phyloP scores from a whole-genome alignment of 441 rosid genomes.

The Eutrema salsugineum region DNA sequence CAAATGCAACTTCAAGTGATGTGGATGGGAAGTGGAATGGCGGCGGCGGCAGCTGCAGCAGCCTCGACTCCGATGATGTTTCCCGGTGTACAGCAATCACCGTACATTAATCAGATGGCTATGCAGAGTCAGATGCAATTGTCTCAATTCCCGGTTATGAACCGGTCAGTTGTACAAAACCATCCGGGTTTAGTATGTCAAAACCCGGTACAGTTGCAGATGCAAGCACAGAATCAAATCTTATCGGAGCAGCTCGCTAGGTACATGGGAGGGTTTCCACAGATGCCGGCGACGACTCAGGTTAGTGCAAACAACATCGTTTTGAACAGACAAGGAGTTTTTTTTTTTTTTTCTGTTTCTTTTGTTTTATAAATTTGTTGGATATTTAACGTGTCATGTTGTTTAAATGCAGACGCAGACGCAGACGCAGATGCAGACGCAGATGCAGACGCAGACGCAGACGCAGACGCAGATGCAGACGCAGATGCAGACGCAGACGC shows the following conservation, averaged over 20 bases:
- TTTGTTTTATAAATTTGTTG: neutral
- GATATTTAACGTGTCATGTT: conserved; percentile 2
- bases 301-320: conserved; percentile 25
- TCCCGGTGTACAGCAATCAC: conserved; percentile 52
- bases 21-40: conserved; percentile 90
- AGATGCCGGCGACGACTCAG: conserved; percentile 52
- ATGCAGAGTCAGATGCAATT: conserved; percentile 53
- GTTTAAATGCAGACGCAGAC: conserved; percentile 43
- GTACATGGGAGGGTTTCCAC: conserved; percentile 48
- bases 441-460: too few relatives aligned
- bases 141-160: conserved; percentile 44
- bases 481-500: too few relatives aligned
- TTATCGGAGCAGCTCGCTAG: conserved; percentile 58
- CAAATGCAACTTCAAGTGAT: conserved; percentile 80
- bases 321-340: neutral
- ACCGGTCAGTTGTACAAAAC: conserved; percentile 42
- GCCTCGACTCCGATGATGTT: conserved; percentile 55
- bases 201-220: conserved; percentile 39
- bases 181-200: conserved; percentile 39
- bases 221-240: conserved; percentile 36
- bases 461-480: too few relatives aligned
- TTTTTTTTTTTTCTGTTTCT: neutral
- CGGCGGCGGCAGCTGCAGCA: conserved; percentile 37
- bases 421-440: too few relatives aligned
- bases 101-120: conserved; percentile 49